Conservation (phyloP, 1,284 basidiomycete species). For the Cutaneotrichosporon sp. region DNA sequence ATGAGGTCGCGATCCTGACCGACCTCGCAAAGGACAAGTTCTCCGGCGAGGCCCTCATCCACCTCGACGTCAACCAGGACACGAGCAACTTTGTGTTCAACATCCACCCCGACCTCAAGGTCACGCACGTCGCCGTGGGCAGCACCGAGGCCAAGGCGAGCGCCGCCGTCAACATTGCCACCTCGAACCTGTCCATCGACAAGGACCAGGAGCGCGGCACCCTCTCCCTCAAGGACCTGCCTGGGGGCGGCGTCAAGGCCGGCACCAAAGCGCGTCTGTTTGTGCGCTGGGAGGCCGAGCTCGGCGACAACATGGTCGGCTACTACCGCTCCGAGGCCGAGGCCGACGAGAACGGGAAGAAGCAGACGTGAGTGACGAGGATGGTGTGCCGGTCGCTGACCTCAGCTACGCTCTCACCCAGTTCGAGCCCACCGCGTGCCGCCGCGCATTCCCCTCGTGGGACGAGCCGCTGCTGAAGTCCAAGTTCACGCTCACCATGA, state of each 20-base stretch:
- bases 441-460: constrained; percentile 80
- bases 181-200: constrained; percentile 59
- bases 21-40: constrained; percentile 75
- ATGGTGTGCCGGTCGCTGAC: neutral
- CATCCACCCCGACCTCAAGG: constrained; percentile 64
- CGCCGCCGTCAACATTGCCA: constrained; percentile 56
- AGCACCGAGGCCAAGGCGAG: constrained; percentile 63
- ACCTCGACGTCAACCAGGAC: constrained; percentile 69
- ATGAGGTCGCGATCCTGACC: constrained; percentile 78
- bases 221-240: constrained; percentile 63
- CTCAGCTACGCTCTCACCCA: constrained; percentile 73
- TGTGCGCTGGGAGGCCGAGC: constrained; percentile 58
- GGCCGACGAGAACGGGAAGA: constrained; percentile 56
- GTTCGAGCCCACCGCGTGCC: constrained; percentile 79
- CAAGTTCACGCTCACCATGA: constrained; percentile 76
- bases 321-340: constrained; percentile 55
- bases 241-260: constrained; percentile 65
- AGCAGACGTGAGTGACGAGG: constrained; percentile 51
- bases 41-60: constrained; percentile 75
- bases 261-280: constrained; percentile 61
- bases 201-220: constrained; percentile 65
- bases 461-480: constrained; percentile 94
- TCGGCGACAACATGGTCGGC: constrained; percentile 67
- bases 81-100: constrained; percentile 71
- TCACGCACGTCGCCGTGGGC: constrained; percentile 68